Conservation (phyloP, 2,329 filamentous ascomycete species). For the Ceratocystiopsis sp. region DNA sequence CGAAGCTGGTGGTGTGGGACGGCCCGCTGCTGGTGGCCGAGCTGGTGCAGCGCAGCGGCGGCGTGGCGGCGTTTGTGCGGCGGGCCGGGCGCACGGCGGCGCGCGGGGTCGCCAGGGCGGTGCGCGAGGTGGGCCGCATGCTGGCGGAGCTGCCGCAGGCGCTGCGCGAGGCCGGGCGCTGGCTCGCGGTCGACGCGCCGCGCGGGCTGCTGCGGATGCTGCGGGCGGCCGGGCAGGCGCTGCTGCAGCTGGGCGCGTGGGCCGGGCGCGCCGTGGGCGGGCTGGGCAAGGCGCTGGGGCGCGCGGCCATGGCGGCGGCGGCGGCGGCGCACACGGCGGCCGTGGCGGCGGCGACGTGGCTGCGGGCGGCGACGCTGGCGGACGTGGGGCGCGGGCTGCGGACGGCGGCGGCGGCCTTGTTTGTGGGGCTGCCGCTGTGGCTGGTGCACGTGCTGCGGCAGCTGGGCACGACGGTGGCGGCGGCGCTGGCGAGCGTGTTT, state of each 20-base stretch:
- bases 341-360: slow-evolving; percentile 17
- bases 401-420: slow-evolving; percentile 12
- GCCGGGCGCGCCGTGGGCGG: slow-evolving; percentile 14
- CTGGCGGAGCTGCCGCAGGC: no score
- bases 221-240: no score
- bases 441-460: slow-evolving; percentile 12
- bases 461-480: slow-evolving; percentile 12
- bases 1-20: slow-evolving; percentile 1
- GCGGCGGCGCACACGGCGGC: slow-evolving; percentile 21
- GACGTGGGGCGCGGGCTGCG: slow-evolving; percentile 22
- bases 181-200: no score
- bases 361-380: slow-evolving; percentile 19
- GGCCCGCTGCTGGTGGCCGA: slow-evolving; percentile 1
- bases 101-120: no score
- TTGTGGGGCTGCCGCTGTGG: slow-evolving; percentile 12
- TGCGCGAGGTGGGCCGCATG: no score
- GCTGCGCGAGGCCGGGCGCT: no score
- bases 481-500: slow-evolving; percentile 16
- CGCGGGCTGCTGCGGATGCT: no score
- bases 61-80: no score
- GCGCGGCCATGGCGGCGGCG: slow-evolving; percentile 14
- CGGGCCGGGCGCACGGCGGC: no score
- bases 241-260: slow-evolving; percentile 6
- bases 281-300: slow-evolving; percentile 9
- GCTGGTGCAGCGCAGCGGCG: no score